These are phyloP conservation scores for Podospora didyma DNA, from an alignment of 495 filamentous ascomycete genomes.

Conservation along the genomic window DNA sequence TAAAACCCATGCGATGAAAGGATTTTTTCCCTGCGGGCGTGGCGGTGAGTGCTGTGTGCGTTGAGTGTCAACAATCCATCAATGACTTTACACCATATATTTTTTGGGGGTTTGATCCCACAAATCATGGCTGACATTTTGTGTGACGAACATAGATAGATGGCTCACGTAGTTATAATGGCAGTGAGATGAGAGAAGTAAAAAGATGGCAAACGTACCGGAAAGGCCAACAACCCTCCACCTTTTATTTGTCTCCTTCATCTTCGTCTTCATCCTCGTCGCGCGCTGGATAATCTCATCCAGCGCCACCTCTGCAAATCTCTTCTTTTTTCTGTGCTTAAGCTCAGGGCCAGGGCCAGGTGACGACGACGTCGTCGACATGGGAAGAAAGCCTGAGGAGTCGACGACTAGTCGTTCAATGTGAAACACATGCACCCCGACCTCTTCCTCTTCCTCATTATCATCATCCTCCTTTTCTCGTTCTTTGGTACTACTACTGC, in stretches of 20 bases:
- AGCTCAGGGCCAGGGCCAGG: too few relatives aligned
- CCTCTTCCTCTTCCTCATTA: slow-evolving; percentile 10
- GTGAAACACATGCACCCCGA: slow-evolving; percentile 34
- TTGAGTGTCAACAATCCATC: not conserved
- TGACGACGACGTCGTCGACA: too few relatives aligned
- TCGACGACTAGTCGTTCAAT: slow-evolving; percentile 23
- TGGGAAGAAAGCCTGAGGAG: too few relatives aligned
- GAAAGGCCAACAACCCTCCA: slow-evolving; percentile 29
- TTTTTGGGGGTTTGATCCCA: not conserved
- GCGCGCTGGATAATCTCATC: slow-evolving; percentile 16
- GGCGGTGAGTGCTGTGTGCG: slow-evolving; percentile 26
- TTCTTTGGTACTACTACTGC: not conserved
- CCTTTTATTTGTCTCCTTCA: too few relatives aligned
- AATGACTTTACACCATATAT: not conserved
- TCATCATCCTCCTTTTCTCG: not conserved
- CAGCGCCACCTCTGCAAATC: slow-evolving; percentile 24
- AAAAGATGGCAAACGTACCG: slow-evolving; percentile 7
- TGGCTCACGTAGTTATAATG: too few relatives aligned
- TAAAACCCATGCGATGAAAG: slow-evolving; percentile 25
- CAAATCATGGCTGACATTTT: not conserved
- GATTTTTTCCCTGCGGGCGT: slow-evolving; percentile 21
- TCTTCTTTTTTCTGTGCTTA: too few relatives aligned
- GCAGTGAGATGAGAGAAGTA: not conserved
- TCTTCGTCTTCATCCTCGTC: not conserved
- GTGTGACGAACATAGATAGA: not conserved